Evolutionary conservation across 192 early-diverging fungal genomes (phyloP).

Genomic region (Podila epigama): DNA sequence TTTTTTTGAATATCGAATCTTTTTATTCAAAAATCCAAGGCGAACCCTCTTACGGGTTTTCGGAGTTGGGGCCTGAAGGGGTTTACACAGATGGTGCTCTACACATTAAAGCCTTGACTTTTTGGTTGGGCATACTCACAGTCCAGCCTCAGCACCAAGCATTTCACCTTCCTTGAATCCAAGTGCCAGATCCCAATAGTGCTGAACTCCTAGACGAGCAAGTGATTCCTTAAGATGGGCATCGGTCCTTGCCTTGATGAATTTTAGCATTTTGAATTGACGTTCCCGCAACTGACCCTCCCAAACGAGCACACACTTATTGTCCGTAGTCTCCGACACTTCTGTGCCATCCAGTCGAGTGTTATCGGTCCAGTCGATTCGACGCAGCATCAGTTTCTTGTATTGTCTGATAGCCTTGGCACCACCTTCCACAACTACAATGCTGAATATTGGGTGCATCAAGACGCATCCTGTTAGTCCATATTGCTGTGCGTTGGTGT

Average conservation of each 20-base stretch:
- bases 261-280: slow-evolving; percentile 80
- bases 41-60: no score
- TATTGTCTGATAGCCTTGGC: slow-evolving; percentile 88
- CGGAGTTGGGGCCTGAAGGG: no score
- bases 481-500: slow-evolving; percentile 86
- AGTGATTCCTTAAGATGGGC: slow-evolving; percentile 75
- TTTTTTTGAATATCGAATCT: no score
- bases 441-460: slow-evolving; percentile 71
- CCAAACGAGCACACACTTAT: slow-evolving; percentile 93
- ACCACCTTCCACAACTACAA: slow-evolving; percentile 95
- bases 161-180: slow-evolving; percentile 58
- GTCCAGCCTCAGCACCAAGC: slow-evolving; percentile 27
- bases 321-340: slow-evolving; percentile 60
- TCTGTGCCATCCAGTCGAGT: slow-evolving; percentile 57
- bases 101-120: not conserved
- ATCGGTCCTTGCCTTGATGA: slow-evolving; percentile 78
- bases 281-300: slow-evolving; percentile 85
- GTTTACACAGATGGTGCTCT: no score
- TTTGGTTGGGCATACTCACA: slow-evolving; percentile 6
- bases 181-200: slow-evolving; percentile 89
- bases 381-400: slow-evolving; percentile 95
- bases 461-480: slow-evolving; percentile 85
- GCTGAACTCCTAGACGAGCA: slow-evolving; percentile 70
- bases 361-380: slow-evolving; percentile 90
- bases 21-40: no score